Evolutionary conservation across 768 basidiomycete species (phyloP), one percentile per base, ranked within the genome.

Genomic region (Thelephora aurantiotincta): DNA sequence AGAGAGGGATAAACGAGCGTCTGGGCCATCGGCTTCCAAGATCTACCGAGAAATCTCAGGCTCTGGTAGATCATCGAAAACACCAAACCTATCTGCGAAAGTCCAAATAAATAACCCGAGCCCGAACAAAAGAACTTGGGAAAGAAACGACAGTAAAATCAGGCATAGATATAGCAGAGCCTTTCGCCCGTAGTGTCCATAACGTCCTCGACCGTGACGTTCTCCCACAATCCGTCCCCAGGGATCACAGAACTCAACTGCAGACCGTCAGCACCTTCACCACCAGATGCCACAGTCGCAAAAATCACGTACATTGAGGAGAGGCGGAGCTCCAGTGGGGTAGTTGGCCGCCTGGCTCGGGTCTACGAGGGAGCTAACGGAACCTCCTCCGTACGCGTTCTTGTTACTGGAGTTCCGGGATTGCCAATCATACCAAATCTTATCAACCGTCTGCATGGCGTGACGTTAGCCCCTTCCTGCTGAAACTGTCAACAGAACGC

Each of bases 381-480:
- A 56, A 3, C 65, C 65, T 44, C 65, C 65, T 19, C 52, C 51
- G 51, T 57, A 66, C 23, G 57, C 56, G 43, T 50, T 47, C 45
- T 48, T 50, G 51, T 61, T 66, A 11, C 37, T 44, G 1, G 51
- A 23, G 47, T 61, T 37, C 11, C 47, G 48, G 45, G 49, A 48
- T 43, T 67, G 65, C 65, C 65, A 66, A 44, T 65, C 60, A 44
- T 43, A 63, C 65, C 65, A 67, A 13, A 66, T 46, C 48, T 63
- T 63, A 52, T 66, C 65, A 43, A 67, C 53, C 64, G 64, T 65
- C 60, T 60, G 47, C 19, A 47, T 11, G 19, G 35, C 34, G 20
- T 2, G n/a, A 12, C 5, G 18, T 6, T 3, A 36, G n/a, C 26
- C 12, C 7, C 38, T 33, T 43, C 44, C 33, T 30, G 13, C 20